phyloP scores from a whole-genome alignment of 192 early-diverging fungal genomes.

The Glomus cerebriforme region DNA sequence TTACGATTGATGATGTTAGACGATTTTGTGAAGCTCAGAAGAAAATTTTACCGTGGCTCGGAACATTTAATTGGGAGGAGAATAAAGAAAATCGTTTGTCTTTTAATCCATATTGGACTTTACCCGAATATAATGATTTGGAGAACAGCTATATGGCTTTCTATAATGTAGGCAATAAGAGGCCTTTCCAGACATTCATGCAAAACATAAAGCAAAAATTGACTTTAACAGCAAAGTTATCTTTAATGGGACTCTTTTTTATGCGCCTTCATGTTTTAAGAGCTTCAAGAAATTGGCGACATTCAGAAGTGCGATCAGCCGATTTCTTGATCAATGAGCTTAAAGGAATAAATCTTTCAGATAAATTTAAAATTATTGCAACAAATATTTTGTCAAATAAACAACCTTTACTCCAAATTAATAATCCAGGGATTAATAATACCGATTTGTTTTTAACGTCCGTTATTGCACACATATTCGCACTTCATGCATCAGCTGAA shows the following conservation, averaged over 20 bases:
- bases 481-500: conserved; percentile 4
- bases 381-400: conserved; percentile 1
- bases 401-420: background rate
- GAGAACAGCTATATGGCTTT: conserved; percentile 1
- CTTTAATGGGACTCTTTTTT: too few relatives aligned
- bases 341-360: background rate
- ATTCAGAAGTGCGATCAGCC: conserved; percentile 5
- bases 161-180: background rate
- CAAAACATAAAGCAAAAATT: too few relatives aligned
- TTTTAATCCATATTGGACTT: too few relatives aligned
- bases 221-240: too few relatives aligned
- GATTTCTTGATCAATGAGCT: background rate
- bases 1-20: conserved; percentile 26
- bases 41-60: conserved; percentile 18
- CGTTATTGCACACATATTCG: conserved; percentile 18
- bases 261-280: too few relatives aligned
- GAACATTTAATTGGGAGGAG: conserved; percentile 11
- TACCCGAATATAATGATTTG: background rate
- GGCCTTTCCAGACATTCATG: too few relatives aligned
- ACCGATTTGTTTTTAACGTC: conserved; percentile 10
- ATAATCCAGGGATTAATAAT: background rate
- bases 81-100: background rate
- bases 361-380: background rate
- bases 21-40: background rate
- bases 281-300: background rate